Evolutionary conservation across 345 rosid species (phyloP), one percentile per base, ranked within the genome.

Genomic region (Odontarrhena argentea): DNA sequence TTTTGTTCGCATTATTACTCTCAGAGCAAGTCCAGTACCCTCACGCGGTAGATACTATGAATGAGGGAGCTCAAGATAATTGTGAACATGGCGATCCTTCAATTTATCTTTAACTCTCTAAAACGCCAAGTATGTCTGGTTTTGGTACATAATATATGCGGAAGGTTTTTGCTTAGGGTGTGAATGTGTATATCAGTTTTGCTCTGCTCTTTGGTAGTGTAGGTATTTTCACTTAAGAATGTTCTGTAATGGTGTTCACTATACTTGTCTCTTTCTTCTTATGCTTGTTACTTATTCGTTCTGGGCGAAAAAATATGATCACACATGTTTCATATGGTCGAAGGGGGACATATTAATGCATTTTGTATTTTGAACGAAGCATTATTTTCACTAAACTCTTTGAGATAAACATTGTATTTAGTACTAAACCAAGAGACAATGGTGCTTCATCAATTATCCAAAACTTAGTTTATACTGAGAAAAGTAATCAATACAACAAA

Each of bases 391-490:
- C 22, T 18, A 18, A 18, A 18, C 22, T 18, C 22, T 18, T 18
- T 18, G 22, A 18, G 22, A 18, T 1, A 18, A 18, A 18, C 22
- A 18, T 18, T 18, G 22, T 18, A 18, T 18, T 18, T 18, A 18
- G 22, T 18, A 18, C 22, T 18, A 18, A 18, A 18, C 22, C 22
- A 5, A 8, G 34, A 55, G 69, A 49, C 22, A 60, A 14, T 3
- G 48, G 4, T 30, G 5, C n/a, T 30, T 8, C 35, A 43, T 50
- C 57, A 65, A 65, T 50, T 58, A 65, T 65, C 76, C 55, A 73
- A 65, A 73, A 59, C 71, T 51, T 15, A 59, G 40, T 47, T 68
- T 44, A 50, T 56, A 73, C 34, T 25, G 40, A 65, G 14, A 66
- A 52, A 67, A 58, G 54, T 58, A 13, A 57, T 32, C 26, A 73